A percentile compares a stretch with the other conserved stretches of the same genome.
Evolutionary conservation across 139 green algal species (phyloP).

Genomic region (Trebouxia sp.): DNA sequence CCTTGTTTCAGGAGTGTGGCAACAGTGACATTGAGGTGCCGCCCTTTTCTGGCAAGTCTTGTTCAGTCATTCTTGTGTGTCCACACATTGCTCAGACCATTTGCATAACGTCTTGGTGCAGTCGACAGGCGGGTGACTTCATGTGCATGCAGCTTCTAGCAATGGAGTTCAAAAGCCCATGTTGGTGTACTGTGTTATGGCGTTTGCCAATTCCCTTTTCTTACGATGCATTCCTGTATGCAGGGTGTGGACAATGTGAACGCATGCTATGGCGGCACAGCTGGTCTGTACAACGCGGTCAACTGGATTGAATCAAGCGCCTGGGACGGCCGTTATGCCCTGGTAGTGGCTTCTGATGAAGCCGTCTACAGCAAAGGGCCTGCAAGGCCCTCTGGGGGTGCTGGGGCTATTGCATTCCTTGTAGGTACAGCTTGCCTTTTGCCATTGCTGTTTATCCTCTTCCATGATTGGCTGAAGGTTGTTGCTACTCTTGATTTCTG

Average conservation of each 20-base stretch:
- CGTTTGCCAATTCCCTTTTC: no score
- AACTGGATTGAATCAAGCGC: slow-evolving; percentile 69
- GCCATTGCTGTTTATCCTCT: neutral
- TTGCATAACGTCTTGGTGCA: no score
- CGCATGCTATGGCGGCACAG: slow-evolving; percentile 88
- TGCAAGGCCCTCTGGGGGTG: slow-evolving; percentile 68
- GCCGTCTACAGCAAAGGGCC: slow-evolving; percentile 66
- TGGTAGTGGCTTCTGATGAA: slow-evolving; percentile 83
- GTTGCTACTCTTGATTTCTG: no score
- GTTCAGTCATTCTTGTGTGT: neutral
- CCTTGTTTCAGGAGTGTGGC: slow-evolving; percentile 61
- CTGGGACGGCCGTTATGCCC: slow-evolving; percentile 82
- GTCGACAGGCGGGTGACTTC: no score
- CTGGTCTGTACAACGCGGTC: slow-evolving; percentile 74
- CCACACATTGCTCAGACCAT: no score
- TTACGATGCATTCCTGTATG: neutral
- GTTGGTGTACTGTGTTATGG: no score
- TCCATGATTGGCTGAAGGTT: no score
- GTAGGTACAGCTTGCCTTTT: slow-evolving; percentile 51
- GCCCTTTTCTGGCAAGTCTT: no score
- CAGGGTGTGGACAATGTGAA: slow-evolving; percentile 80
- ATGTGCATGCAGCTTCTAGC: no score
- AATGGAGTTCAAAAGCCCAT: no score
- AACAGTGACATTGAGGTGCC: slow-evolving; percentile 73
- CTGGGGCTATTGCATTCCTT: slow-evolving; percentile 83